Evolutionary conservation across 768 basidiomycete species (phyloP).

Genomic region (Naganishia kalamii): DNA sequence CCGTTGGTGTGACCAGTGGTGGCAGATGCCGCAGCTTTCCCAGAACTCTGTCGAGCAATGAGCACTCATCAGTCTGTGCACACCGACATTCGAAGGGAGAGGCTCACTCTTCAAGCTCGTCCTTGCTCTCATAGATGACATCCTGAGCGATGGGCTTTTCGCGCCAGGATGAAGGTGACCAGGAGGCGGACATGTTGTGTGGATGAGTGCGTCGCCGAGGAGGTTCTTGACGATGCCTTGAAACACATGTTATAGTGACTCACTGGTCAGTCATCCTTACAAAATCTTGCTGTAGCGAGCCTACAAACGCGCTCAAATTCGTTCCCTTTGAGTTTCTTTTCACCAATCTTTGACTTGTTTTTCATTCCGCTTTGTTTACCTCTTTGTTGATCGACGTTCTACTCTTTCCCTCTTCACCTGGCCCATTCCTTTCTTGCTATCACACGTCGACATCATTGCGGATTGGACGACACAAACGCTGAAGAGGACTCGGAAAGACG

Average conservation of each 20-base stretch:
- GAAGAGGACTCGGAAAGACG: neutral
- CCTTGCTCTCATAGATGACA: conserved; percentile 64
- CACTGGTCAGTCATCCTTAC: too few species aligned
- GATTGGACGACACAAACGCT: neutral
- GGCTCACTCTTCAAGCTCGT: conserved; percentile 56
- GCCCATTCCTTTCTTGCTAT: neutral
- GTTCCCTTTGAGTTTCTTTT: neutral
- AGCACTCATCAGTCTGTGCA: neutral
- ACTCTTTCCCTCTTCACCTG: neutral
- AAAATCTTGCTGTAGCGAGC: too few species aligned
- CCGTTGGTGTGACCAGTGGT: conserved; percentile 84
- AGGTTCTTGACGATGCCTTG: too few species aligned
- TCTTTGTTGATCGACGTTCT: conserved; percentile 5
- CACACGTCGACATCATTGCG: neutral
- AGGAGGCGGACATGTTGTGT: conserved; percentile 40
- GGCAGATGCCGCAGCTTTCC: conserved; percentile 70
- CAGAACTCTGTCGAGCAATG: conserved; percentile 56
- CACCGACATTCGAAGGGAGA: conserved; percentile 2
- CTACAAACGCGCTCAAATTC: too few species aligned
- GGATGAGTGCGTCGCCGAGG: too few species aligned
- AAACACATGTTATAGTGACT: too few species aligned
- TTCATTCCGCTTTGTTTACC: neutral
- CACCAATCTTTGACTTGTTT: neutral
- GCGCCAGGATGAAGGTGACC: conserved; percentile 77
- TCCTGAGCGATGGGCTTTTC: conserved; percentile 70